Conservation (phyloP, 768 basidiomycete genomes). For the Calocybe gangraenosa region DNA sequence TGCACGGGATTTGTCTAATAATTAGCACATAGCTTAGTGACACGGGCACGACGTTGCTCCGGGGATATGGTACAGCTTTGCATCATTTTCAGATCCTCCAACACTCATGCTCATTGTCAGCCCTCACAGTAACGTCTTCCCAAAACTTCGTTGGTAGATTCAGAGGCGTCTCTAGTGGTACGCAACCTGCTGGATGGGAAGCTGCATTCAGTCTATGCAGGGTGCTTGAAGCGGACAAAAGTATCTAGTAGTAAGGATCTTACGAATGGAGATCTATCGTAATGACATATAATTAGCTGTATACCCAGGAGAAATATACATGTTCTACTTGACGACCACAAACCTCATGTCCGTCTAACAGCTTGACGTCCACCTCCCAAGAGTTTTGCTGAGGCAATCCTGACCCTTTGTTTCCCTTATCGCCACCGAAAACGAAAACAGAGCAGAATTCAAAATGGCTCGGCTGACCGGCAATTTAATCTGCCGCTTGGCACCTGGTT, state of each 20-base stretch:
- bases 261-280: too few species aligned
- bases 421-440: constrained; percentile 5
- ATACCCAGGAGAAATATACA: too few species aligned
- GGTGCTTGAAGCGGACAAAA: constrained; percentile 14
- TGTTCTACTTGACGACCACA: too few species aligned
- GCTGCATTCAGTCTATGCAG: constrained; percentile 50
- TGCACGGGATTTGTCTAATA: neutral
- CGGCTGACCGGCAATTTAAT: constrained; percentile 11
- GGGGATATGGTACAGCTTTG: constrained; percentile 41
- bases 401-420: neutral
- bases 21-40: constrained; percentile 19
- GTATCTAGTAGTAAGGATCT: too few species aligned
- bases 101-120: constrained; percentile 8
- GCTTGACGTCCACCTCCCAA: too few species aligned
- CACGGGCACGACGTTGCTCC: constrained; percentile 35
- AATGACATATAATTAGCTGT: too few species aligned
- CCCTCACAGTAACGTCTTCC: constrained; percentile 38
- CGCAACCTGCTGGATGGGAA: constrained; percentile 40
- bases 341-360: neutral
- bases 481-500: constrained; percentile 1
- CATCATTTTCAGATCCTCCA: neutral
- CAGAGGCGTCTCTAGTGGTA: constrained; percentile 28
- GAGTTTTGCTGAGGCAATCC: too few species aligned
- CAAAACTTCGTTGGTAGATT: constrained; percentile 51
- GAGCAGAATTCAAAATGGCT: neutral